A percentile compares a stretch with the other conserved stretches of the same genome.
phyloP scores from a whole-genome alignment of 2,329 filamentous ascomycete species.

The Fusarium denticulatum region DNA sequence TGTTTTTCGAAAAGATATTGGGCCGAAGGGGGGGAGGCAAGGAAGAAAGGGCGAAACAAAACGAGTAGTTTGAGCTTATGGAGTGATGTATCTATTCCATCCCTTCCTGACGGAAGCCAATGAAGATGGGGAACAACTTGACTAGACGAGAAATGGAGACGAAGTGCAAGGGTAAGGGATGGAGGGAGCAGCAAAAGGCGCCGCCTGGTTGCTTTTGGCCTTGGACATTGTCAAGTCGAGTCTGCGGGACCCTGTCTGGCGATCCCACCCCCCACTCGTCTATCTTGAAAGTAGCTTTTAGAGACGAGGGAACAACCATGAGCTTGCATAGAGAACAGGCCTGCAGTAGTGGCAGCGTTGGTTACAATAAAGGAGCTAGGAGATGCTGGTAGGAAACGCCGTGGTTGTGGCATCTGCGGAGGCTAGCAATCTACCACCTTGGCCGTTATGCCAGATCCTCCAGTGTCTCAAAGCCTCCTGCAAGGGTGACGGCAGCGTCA shows the following conservation, averaged over 20 bases:
- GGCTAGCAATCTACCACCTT: slow-evolving; percentile 31
- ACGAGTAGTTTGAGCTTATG: slow-evolving; percentile 34
- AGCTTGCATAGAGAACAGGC: slow-evolving; percentile 12
- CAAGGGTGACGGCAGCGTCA: slow-evolving; percentile 43
- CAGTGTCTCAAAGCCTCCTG: slow-evolving; percentile 42
- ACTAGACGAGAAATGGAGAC: slow-evolving; percentile 26
- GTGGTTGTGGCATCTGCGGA: slow-evolving; percentile 31
- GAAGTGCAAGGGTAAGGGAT: slow-evolving; percentile 25
- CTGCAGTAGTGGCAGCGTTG: slow-evolving; percentile 34
- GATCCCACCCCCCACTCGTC: slow-evolving; percentile 41
- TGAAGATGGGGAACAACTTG: slow-evolving; percentile 13
- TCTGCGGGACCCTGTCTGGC: slow-evolving; percentile 38
- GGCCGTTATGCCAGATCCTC: slow-evolving; percentile 46
- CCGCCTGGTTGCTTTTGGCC: slow-evolving; percentile 42
- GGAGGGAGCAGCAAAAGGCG: slow-evolving; percentile 29
- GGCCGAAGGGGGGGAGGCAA: slow-evolving; percentile 34
- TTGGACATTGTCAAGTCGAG: slow-evolving; percentile 39
- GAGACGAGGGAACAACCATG: slow-evolving; percentile 29
- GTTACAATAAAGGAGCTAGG: slow-evolving; percentile 16
- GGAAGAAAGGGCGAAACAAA: slow-evolving; percentile 32
- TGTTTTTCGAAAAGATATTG: slow-evolving; percentile 23
- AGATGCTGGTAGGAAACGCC: slow-evolving; percentile 17
- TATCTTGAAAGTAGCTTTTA: slow-evolving; percentile 33
- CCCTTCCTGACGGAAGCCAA: slow-evolving; percentile 35
- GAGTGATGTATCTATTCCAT: slow-evolving; percentile 37